A percentile compares a stretch with the other conserved stretches of the same genome.
phyloP scores from a whole-genome alignment of 2,329 filamentous ascomycete genomes.

The Penicillium rolfsii region DNA sequence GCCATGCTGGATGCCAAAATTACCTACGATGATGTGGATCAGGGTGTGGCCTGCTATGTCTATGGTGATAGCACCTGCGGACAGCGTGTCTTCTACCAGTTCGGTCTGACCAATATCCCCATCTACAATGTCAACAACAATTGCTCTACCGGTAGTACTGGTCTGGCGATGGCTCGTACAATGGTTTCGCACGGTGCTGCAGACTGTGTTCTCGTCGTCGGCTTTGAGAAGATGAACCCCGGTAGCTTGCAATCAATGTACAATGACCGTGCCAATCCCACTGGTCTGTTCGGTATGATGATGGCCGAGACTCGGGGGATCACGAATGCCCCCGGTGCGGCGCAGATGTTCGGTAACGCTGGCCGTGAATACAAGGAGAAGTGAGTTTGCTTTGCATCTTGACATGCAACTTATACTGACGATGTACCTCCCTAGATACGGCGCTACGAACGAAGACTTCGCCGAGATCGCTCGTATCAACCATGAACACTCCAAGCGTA shows the following conservation, averaged over 20 bases:
- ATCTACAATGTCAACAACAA: conserved; percentile 99
- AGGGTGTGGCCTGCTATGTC: conserved; percentile 96
- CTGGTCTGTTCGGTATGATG: conserved; percentile 71
- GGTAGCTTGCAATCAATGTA: conserved; percentile 84
- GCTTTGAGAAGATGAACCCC: conserved; percentile 97
- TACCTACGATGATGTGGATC: conserved; percentile 94
- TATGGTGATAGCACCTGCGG: conserved; percentile 95
- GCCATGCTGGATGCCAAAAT: conserved; percentile 77
- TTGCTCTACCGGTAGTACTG: conserved; percentile 93
- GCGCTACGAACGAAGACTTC: conserved; percentile 82
- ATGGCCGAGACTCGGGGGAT: conserved; percentile 81
- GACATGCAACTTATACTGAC: not conserved
- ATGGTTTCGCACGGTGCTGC: conserved; percentile 78
- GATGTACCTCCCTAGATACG: conserved; percentile 62
- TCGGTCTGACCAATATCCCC: conserved; percentile 94
- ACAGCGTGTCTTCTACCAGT: conserved; percentile 97
- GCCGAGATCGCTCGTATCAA: conserved; percentile 93
- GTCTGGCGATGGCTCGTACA: conserved; percentile 79
- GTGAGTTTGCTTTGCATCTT: conserved; percentile 49
- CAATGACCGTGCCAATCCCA: conserved; percentile 81
- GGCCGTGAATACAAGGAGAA: conserved; percentile 94
- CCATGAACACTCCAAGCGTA: conserved; percentile 86
- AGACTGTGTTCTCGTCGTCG: conserved; percentile 87
- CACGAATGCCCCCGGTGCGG: conserved; percentile 80
- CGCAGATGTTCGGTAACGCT: conserved; percentile 95